phyloP scores from a whole-genome alignment of 169 alveolate species.

The Sarcocystis neurona region DNA sequence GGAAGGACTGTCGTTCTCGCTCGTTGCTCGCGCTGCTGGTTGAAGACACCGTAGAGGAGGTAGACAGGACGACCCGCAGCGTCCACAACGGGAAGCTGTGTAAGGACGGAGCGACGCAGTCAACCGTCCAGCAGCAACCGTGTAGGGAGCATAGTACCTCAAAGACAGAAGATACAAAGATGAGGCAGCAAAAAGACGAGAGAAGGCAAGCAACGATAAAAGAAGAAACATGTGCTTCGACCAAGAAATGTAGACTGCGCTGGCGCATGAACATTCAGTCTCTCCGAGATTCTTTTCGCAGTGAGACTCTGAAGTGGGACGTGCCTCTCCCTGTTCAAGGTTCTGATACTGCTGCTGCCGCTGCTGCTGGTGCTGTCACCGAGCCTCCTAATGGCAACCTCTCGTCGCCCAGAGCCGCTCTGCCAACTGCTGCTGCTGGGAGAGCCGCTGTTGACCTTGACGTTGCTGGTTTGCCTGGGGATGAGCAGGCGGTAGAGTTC shows the following conservation, averaged over 20 bases:
- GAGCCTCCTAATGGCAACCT: no score
- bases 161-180: not conserved
- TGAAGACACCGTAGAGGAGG: not conserved
- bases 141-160: not conserved
- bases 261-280: not conserved
- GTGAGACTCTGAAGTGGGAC: conserved; percentile 1
- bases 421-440: not conserved
- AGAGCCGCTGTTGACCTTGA: no score
- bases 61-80: not conserved
- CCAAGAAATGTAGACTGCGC: no score
- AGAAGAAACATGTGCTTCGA: no score
- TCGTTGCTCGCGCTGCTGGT: not conserved
- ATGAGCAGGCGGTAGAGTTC: no score
- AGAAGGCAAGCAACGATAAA: not conserved
- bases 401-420: not conserved
- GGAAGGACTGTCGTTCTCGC: no score
- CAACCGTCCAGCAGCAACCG: no score
- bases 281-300: not conserved
- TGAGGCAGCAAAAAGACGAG: no score
- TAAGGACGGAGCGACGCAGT: not conserved
- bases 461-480: no score
- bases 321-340: not conserved
- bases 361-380: no score
- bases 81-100: not conserved
- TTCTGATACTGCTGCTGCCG: no score